Evolutionary conservation across 2,329 filamentous ascomycete species (phyloP).

Genomic region (Talaromyces sp.): DNA sequence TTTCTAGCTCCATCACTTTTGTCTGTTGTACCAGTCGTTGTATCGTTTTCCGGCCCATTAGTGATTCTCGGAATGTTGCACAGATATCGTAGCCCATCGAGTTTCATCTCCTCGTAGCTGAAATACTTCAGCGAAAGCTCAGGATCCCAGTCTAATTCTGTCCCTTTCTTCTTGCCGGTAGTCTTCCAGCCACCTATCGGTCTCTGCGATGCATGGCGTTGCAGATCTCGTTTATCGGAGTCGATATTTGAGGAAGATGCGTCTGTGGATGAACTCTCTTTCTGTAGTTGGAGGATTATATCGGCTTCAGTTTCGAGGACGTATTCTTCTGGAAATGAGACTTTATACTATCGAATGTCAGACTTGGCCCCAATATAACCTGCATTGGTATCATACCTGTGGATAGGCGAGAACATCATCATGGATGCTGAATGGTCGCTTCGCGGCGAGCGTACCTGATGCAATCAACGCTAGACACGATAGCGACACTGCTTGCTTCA

Average conservation of each 20-base stretch:
- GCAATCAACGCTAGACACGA: conserved; percentile 31
- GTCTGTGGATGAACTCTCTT: conserved; percentile 21
- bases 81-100: conserved; percentile 69
- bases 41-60: conserved; percentile 58
- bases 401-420: conserved; percentile 85
- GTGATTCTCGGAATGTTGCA: conserved; percentile 75
- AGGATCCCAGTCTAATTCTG: conserved; percentile 36
- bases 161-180: conserved; percentile 57
- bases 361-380: neutral
- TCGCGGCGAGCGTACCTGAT: conserved; percentile 47
- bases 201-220: conserved; percentile 23
- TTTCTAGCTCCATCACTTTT: conserved; percentile 18
- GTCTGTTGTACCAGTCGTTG: conserved; percentile 57
- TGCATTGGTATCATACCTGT: conserved; percentile 56
- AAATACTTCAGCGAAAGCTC: conserved; percentile 17
- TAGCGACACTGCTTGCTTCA: conserved; percentile 30
- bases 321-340: conserved; percentile 69
- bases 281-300: conserved; percentile 47
- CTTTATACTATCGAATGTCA: conserved; percentile 61
- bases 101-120: conserved; percentile 69
- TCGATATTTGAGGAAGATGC: neutral
- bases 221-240: conserved; percentile 15
- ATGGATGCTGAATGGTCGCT: conserved; percentile 73
- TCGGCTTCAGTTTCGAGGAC: conserved; percentile 68
- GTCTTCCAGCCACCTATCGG: conserved; percentile 48